Evolutionary conservation across 345 rosid species (phyloP), one percentile per base, ranked within the genome.

Genomic region (Populus simonii): DNA sequence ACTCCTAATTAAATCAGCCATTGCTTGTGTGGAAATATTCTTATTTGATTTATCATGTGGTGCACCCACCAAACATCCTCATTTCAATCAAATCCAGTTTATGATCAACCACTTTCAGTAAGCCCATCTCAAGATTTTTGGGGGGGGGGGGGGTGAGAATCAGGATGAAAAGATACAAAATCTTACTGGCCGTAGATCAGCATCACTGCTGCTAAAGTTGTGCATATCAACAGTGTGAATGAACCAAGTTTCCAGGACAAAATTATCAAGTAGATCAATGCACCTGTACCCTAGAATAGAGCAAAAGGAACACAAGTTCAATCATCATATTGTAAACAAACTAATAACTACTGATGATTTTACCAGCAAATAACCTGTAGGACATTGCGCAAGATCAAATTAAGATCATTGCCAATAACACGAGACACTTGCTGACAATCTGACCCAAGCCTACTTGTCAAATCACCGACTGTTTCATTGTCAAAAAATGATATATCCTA

Each of bases 361-460:
- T 9, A 73, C 76, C 65, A 70, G 76, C 22, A 67, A 68, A 73
- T 75, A 85, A 95, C 99, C 99, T 95, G 99, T 70, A 95, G 88
- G 84, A 87, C 87, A 84, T 93, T 93, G 83, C 98, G 92, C 47
- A 88, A 76, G 80, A 95, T 93, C 83, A 92, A 78, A 85, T 95
- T 95, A 80, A 95, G 92, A 86, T 95, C 99, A 81, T 88, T 92
- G 67, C 97, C 97, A 71, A 95, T 93, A 76, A 95, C 94, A 68
- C 96, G 91, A 20, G 99, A 95, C 72, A 95, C 97, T 88, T 95
- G 99, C 88, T 95, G 99, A 81, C 98, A 93, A 76, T 95, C 99
- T 35, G 99, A 94, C 57, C 98, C 99, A 68, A 95, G 99, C 88
- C 99, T 90, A 83, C 98, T 95, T 43, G 98, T 95, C 86, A 95